A percentile compares a stretch with the other conserved stretches of the same genome.
Evolutionary conservation across 345 rosid species (phyloP).

Genomic region (Passiflora organensis): DNA sequence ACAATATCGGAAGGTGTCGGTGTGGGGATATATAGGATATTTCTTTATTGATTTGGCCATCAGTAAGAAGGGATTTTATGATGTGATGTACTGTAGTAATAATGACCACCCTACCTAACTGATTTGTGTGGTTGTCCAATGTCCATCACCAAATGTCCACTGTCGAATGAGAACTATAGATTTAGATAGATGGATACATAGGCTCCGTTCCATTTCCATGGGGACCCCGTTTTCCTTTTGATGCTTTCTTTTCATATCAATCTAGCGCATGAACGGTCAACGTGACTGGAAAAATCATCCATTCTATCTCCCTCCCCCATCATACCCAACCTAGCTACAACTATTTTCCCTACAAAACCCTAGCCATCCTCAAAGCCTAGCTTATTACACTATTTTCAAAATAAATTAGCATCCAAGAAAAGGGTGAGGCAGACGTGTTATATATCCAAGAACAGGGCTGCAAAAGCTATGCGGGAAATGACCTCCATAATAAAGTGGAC

Average conservation of each 20-base stretch:
- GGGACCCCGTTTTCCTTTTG: not conserved
- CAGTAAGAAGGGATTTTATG: not conserved
- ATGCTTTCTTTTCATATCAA: not conserved
- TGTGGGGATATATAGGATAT: no score
- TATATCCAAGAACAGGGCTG: not conserved
- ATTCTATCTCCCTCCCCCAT: no score
- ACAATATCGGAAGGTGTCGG: no score
- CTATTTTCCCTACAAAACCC: no score
- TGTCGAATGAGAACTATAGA: constrained; percentile 1
- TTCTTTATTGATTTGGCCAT: no score
- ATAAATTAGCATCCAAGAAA: not conserved
- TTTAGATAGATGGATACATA: not conserved
- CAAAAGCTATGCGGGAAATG: constrained; percentile 9
- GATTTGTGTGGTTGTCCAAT: constrained; percentile 8
- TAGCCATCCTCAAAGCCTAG: no score
- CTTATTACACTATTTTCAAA: no score
- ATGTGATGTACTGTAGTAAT: not conserved
- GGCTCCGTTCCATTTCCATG: not conserved
- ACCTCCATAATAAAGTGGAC: no score
- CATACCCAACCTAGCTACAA: no score
- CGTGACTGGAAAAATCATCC: no score
- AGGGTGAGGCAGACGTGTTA: not conserved
- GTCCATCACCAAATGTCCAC: not conserved
- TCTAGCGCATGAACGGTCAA: constrained; percentile 13
- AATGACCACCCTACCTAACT: not conserved